Evolutionary conservation across 306 rosid species (phyloP), one percentile per base, ranked within the genome.

Genomic region (Aeschynomene evenia): DNA sequence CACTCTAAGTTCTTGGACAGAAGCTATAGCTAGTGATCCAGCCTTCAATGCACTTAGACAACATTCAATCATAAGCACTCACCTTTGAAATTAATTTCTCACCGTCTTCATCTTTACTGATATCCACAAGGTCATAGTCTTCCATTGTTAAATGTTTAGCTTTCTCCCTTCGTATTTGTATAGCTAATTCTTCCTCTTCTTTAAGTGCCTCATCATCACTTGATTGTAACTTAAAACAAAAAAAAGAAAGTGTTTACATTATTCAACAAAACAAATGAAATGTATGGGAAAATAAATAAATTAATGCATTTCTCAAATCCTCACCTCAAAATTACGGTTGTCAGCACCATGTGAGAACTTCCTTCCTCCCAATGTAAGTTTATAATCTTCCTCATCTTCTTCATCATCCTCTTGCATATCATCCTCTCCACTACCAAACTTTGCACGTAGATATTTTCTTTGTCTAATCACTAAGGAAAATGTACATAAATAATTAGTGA

Each of bases 311-410:
- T 68, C 49, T 40, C 67, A 62, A 55, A 62, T 49, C 51, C 73
- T 72, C 80, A 88, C 98, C 90, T 94, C 94, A 64, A 77, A 82
- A 84, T 88, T 83, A 58, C 83, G 81, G 85, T 90, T 94, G 28
- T 94, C 98, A 72, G 89, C 98, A 75, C 84, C 81, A 73, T 88
- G 83, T 4, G 54, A 21, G 60, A 43, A 42, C 62, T 60, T 79
- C 68, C 68, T 81, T 71, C 89, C 88, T 42, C 85, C 89, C 60
- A 79, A 72, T 10, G 71, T 18, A 18, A 33, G 63, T 49, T 43
- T 70, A 65, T 64, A 9, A 49, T 82, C 85, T 46, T 84, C 94
- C 34, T 80, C 88, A 2, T 85, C 96, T 5, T 86, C 48, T 1
- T 40, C 89, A 0, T 87, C 88, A 37, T 82, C 91, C 29, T 73